Evolutionary conservation across 164 flowering plant species (phyloP).

Genomic region (Aristolochia fimbriata): DNA sequence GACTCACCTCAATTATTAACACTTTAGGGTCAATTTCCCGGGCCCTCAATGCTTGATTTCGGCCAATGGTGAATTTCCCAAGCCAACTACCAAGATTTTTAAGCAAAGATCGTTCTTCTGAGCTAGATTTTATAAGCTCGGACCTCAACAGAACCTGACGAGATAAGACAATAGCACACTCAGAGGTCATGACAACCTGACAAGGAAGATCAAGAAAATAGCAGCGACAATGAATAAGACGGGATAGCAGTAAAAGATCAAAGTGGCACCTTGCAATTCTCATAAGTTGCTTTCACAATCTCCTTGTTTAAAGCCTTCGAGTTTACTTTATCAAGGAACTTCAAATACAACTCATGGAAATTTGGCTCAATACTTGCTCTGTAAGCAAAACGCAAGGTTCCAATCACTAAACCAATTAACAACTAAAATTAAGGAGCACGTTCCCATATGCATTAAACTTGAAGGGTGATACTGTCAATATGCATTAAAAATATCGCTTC

Average conservation of each 20-base stretch:
- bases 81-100: slow-evolving; percentile 99
- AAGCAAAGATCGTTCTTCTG: slow-evolving; percentile 91
- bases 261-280: slow-evolving; percentile 84
- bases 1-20: slow-evolving; percentile 74
- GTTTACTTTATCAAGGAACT: slow-evolving; percentile 80
- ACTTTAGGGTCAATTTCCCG: slow-evolving; percentile 90
- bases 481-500: no score
- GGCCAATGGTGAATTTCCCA: slow-evolving; percentile 92
- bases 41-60: slow-evolving; percentile 77
- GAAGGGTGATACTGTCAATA: no score
- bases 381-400: slow-evolving; percentile 11
- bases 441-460: no score
- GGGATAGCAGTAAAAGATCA: background rate
- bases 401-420: no score
- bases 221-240: background rate
- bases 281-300: slow-evolving; percentile 78
- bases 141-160: slow-evolving; percentile 84
- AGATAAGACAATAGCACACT: no score
- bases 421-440: no score
- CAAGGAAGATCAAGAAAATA: slow-evolving; percentile 2
- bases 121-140: slow-evolving; percentile 92
- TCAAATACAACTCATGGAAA: slow-evolving; percentile 94
- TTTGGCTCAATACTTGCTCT: slow-evolving; percentile 98
- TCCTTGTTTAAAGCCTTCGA: slow-evolving; percentile 65
- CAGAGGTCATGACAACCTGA: background rate